These are phyloP conservation scores for Rubroshorea leprosula DNA, from an alignment of 345 rosid species.

Conservation along the genomic window DNA sequence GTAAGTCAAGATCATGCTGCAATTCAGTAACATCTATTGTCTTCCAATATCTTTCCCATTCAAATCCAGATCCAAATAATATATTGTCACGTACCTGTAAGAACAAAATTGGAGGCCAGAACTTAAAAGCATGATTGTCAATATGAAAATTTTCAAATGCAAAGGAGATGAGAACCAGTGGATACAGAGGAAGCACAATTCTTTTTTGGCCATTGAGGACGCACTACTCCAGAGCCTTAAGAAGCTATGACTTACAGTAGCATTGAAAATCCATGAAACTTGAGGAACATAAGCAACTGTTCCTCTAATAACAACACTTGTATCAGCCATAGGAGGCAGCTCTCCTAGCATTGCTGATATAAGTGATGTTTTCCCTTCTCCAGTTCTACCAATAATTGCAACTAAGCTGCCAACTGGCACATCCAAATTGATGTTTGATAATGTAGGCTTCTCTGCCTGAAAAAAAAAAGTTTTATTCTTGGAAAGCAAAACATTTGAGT, in stretches of 20 bases:
- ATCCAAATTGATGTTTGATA: constrained; percentile 70
- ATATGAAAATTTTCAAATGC: constrained; percentile 1
- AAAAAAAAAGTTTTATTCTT: constrained; percentile 8
- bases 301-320: constrained; percentile 68
- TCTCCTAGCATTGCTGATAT: constrained; percentile 96
- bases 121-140: constrained; percentile 8
- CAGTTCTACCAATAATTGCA: constrained; percentile 92
- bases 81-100: constrained; percentile 83
- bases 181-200: background rate
- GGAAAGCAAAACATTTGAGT: constrained; percentile 5
- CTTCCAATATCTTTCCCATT: constrained; percentile 57
- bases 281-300: constrained; percentile 94
- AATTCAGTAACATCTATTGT: constrained; percentile 74
- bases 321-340: constrained; percentile 48
- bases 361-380: constrained; percentile 96
- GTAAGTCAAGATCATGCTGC: constrained; percentile 75
- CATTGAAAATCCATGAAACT: constrained; percentile 98
- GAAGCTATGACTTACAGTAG: constrained; percentile 55
- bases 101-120: constrained; percentile 4
- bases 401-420: constrained; percentile 73
- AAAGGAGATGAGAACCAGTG: constrained; percentile 4
- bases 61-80: constrained; percentile 73
- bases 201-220: no score
- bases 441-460: constrained; percentile 59
- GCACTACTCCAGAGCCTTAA: constrained; percentile 4